Evolutionary conservation across 148 eudicot species (phyloP), one percentile per base, ranked within the genome.

Genomic region (Suaeda aralocaspica): DNA sequence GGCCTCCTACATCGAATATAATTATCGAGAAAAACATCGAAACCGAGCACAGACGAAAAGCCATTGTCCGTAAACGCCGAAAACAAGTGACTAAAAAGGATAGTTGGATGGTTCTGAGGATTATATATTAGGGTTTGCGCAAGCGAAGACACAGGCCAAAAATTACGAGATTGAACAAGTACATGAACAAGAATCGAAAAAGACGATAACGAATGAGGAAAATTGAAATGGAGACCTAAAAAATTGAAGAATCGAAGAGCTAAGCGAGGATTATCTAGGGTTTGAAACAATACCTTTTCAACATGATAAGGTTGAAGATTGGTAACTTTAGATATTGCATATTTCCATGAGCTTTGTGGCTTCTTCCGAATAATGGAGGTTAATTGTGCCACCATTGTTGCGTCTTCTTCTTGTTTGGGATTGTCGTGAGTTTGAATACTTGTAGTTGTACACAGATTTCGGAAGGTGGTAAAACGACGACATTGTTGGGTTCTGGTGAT

Each of bases 231-330:
- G 15, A 89, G 89, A 39, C 96, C 96, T n/a, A 92, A 59, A 77
- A 85, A 89, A 65, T 92, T 92, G 83, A 92, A 92, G 82, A 92
- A 89, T 0, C 97, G 81, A 5, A 92, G 80, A 31, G 95, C 86
- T 72, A 89, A 78, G 74, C 84, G 82, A 21, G 97, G 80, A 63
- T 83, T 59, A 59, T 84, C 74, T 29, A 81, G 59, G 77, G 81
- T 85, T 69, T 70, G 74, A 70, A 84, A 51, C 6, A 85, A 45
- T 41, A 87, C 68, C 36, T 53, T 66, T 68, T 89, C 90, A 28
- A 91, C 72, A 77, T 90, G 92, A 71, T 30, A 82, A 0, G 85
- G 82, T 12, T 29, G 41, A 45, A 61, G 78, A 25, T 59, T 11
- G 59, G 31, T 25, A 41, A 41, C 5, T 22, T 19, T 28, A 9